Evolutionary conservation across 176 grass and related monocot genomes (phyloP).

Genomic region (Neostapfia colusana): DNA sequence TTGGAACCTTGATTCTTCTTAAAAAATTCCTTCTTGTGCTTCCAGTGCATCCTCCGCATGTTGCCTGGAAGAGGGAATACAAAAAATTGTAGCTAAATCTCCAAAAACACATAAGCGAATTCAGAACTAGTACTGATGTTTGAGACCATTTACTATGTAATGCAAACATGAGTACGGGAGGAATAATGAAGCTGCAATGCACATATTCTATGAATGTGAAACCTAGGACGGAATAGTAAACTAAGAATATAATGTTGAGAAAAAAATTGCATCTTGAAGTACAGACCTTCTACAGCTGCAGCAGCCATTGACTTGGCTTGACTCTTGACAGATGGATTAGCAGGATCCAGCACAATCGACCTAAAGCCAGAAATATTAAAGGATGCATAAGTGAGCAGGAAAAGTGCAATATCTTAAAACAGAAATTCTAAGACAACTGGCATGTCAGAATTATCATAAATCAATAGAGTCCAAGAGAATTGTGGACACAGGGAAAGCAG

Average conservation of each 20-base stretch:
- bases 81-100: constrained; percentile 31
- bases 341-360: constrained; percentile 82
- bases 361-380: constrained; percentile 50
- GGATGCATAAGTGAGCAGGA: constrained; percentile 7
- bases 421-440: constrained; percentile 7
- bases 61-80: constrained; percentile 66
- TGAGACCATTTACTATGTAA: constrained; percentile 5
- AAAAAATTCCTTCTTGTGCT: constrained; percentile 67
- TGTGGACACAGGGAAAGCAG: constrained; percentile 52
- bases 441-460: constrained; percentile 26
- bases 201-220: constrained; percentile 32
- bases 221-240: constrained; percentile 22
- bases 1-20: constrained; percentile 86
- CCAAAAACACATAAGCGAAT: not conserved
- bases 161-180: not conserved
- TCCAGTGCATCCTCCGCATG: constrained; percentile 79
- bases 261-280: constrained; percentile 41
- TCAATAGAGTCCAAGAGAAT: constrained; percentile 29
- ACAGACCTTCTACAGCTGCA: constrained; percentile 78
- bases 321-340: constrained; percentile 95
- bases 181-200: constrained; percentile 1
- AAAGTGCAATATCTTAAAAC: constrained; percentile 32
- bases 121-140: constrained; percentile 23
- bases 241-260: constrained; percentile 7
- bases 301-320: constrained; percentile 95